Conservation (phyloP, 176 grass and related monocot genomes). For the Miscanthus lutarioriparius region DNA sequence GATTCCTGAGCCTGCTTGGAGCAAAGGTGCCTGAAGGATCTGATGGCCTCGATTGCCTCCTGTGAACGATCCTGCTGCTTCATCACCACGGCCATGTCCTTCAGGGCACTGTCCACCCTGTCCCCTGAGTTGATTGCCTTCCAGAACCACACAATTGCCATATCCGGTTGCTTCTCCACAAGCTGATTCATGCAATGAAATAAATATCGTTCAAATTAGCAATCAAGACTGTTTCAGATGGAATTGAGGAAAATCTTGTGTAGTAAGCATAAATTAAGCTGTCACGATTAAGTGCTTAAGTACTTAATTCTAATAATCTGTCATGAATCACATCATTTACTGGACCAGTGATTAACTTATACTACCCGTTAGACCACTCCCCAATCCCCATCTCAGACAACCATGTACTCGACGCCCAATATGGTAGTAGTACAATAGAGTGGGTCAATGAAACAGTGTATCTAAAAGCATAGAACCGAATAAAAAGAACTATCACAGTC, state of each 20-base stretch:
- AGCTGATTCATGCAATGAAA: conserved; percentile 45
- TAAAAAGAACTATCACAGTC: neutral
- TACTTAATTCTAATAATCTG: neutral
- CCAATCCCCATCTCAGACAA: conserved; percentile 20
- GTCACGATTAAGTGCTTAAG: neutral
- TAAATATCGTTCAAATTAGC: neutral
- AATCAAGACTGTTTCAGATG: neutral
- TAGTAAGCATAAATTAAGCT: neutral
- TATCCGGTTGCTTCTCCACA: conserved; percentile 78
- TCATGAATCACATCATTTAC: neutral
- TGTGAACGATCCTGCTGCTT: conserved; percentile 71
- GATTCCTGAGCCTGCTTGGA: conserved; percentile 86
- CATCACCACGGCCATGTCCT: conserved; percentile 94
- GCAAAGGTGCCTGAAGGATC: conserved; percentile 83
- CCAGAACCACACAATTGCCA: conserved; percentile 87
- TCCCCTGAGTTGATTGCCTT: conserved; percentile 91
- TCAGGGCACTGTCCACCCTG: conserved; percentile 79
- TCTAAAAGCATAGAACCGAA: conserved; percentile 4
- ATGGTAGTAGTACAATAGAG: neutral
- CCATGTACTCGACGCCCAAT: neutral
- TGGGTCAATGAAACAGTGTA: neutral
- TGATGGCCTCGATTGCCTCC: conserved; percentile 89
- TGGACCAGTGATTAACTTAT: neutral
- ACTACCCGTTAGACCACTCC: neutral
- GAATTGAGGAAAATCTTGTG: neutral